phyloP scores from a whole-genome alignment of 345 rosid genomes.

The Dipteronia dyeriana region DNA sequence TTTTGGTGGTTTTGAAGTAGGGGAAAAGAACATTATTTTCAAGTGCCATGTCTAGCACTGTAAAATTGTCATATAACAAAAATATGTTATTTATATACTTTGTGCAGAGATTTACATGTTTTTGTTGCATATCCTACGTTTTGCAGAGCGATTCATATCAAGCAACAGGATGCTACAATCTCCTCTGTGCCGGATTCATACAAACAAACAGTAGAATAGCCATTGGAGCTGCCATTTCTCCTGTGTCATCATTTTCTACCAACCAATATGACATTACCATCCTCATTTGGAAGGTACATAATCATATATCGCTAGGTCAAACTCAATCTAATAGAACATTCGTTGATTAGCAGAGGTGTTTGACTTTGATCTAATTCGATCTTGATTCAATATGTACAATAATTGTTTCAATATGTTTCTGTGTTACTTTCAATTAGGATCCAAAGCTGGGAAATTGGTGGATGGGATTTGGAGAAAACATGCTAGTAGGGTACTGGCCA shows the following conservation, averaged over 20 bases:
- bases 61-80: too few relatives aligned
- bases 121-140: neutral
- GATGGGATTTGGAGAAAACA: slow-evolving; percentile 92
- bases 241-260: slow-evolving; percentile 59
- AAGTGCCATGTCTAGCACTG: too few relatives aligned
- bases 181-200: slow-evolving; percentile 88
- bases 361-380: too few relatives aligned
- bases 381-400: neutral
- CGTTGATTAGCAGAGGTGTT: too few relatives aligned
- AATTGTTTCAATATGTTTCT: neutral
- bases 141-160: slow-evolving; percentile 92
- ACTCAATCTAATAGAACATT: too few relatives aligned
- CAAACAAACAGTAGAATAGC: slow-evolving; percentile 95
- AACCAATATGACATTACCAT: slow-evolving; percentile 87
- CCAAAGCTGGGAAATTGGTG: slow-evolving; percentile 95
- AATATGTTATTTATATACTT: neutral
- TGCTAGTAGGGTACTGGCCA: slow-evolving; percentile 95
- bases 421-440: slow-evolving; percentile 46
- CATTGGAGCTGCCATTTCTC: slow-evolving; percentile 99
- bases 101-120: too few relatives aligned
- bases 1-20: too few relatives aligned
- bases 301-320: neutral
- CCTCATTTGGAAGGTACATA: slow-evolving; percentile 93
- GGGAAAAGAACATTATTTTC: too few relatives aligned
- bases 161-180: slow-evolving; percentile 98